Base-by-base conservation (phyloP, 371 early-diverging fungal species). In the Chytridium lagenaria region DNA sequence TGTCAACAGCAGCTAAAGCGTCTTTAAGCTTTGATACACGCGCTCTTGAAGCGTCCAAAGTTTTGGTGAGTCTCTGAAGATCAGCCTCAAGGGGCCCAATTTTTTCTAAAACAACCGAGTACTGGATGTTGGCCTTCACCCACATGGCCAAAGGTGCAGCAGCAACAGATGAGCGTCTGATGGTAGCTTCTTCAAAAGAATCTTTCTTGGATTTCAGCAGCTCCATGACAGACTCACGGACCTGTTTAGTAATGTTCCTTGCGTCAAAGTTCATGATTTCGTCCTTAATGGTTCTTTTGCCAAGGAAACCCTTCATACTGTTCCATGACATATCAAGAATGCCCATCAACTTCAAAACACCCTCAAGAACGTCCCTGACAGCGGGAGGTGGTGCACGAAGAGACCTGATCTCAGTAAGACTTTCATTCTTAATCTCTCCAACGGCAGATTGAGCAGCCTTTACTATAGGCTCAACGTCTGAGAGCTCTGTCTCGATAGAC, bases 341-440 rank as follows among this genome's bases (percentile, higher is more conserved):
- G 26, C 89, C 89, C 79, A 89, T 81, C 28, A 90, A 57, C 7
- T 85, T 68, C 63, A 87, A 75, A 1, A 89, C 87, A 22, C 80
- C 86, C 68, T 90, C 88, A 12, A 90, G 75, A 22, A 88, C 87
- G 72, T 87, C 88, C 33, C 87, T 71, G 31, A 90, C 80, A 22
- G 86, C 86, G 1, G 86, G 83, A 0, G 89, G 89, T 12, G 90
- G 90, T 0, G 86, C 87, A 1, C 87, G 77, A 36, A 90, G 79
- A 34, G 86, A 86, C 50, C 87, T 71, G 28, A 90, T 85, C 75
- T 90, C 90, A 1, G 86, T 72, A 22, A 90, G 59, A 37, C 81
- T 79, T 50, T 87, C 86, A 7, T 80, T 68, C 39, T 79, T 79
- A 55, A 90, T 86, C 37, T 86, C 87, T 0, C 86, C 82, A n/a